Evolutionary conservation across 139 green algal genomes (phyloP), one percentile per base, ranked within the genome.

Genomic region (Chlorella sp.): DNA sequence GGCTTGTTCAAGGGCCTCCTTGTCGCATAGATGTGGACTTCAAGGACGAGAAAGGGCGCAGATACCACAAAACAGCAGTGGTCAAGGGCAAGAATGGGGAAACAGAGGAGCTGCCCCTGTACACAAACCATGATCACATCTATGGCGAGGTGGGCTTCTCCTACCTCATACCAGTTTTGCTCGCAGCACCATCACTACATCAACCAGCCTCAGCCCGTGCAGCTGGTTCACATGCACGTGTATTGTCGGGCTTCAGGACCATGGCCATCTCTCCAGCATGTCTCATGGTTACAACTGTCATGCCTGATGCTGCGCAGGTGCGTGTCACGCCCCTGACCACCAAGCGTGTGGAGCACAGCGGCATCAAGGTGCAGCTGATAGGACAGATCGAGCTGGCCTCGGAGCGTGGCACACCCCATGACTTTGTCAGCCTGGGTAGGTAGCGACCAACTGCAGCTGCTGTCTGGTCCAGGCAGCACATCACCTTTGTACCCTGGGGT

Each of bases 351-450:
- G 95, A 99, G 51, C 95, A 99, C 78, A 75, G 81, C 35, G 95
- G 95, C 55, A 92, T 99, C 64, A 92, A 90, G 4, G 91, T 98
- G 30, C 94, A 98, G 83, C 92, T 99, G 49, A 67, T 98, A 20
- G 95, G 95, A 0, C 91, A 96, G 73, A 97, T 99, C 72, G 95
- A 98, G 86, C 82, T 98, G 4, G 88, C 89, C 1, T 89, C 88
- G 31, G 95, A 98, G 71, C 73, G 90, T 3, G 89, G 93, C 24
- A 71, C 85, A 59, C 80, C 81, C 5, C 90, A 97, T 64, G 89
- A 98, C 62, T 99, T 99, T 69, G 70, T 98, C 1, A 88, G 82
- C n/a, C 67, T 98, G 30, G 87, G 87, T 93, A 31, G 5, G 84
- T 24, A 2, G n/a, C n/a, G n/a, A n/a, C n/a, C n/a, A n/a, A n/a